Evolutionary conservation across 2,329 filamentous ascomycete genomes (phyloP).

Genomic region (Colletotrichum eleusines): DNA sequence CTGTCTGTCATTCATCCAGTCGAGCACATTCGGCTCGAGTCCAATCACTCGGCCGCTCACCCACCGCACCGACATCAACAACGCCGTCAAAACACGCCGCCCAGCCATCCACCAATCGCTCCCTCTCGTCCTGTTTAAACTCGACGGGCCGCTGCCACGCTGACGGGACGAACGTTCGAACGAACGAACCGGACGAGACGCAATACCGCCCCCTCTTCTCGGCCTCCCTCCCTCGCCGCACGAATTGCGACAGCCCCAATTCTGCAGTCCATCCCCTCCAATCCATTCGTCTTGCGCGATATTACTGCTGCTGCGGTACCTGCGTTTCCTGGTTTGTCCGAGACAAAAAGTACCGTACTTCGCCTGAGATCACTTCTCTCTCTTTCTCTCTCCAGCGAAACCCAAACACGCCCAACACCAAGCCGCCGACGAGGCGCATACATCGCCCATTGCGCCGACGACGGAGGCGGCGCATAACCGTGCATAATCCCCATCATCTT

Average conservation of each 20-base stretch:
- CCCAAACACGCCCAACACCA: conserved; percentile 1
- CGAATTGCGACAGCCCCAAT: background rate
- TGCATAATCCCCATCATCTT: background rate
- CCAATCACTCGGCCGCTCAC: background rate
- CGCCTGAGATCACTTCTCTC: background rate
- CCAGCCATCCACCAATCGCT: background rate
- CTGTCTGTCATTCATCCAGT: background rate
- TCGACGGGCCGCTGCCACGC: conserved; percentile 5
- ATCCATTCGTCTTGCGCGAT: background rate
- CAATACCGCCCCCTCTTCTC: background rate
- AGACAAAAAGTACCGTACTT: background rate
- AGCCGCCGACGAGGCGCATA: background rate
- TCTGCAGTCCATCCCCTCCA: background rate
- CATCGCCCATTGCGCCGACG: background rate
- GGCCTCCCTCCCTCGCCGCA: background rate
- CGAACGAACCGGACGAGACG: conserved; percentile 10
- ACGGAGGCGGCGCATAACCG: background rate
- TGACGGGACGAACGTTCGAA: conserved; percentile 11
- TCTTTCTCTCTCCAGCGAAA: background rate
- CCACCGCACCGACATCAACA: background rate
- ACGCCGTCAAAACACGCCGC: background rate
- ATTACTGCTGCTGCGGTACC: background rate
- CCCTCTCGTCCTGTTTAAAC: background rate
- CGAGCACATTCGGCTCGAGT: background rate
- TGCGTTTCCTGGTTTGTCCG: background rate